phyloP scores from a whole-genome alignment of 345 rosid species.

The Aethionema arabicum region DNA sequence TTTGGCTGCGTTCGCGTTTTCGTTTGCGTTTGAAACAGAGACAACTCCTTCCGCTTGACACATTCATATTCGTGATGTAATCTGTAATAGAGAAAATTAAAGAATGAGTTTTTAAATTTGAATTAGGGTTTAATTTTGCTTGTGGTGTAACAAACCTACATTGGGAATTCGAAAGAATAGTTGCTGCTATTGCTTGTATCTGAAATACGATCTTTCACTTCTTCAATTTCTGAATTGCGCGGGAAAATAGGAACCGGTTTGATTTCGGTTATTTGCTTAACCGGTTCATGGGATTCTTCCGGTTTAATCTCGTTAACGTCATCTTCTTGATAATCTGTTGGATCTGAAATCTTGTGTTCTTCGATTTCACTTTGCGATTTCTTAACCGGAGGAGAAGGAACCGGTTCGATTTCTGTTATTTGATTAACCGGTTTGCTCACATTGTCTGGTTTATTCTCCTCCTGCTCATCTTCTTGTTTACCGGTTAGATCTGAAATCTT shows the following conservation, averaged over 20 bases:
- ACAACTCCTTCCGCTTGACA: background rate
- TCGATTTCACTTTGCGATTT: background rate
- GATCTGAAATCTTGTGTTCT: background rate
- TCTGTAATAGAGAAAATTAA: background rate
- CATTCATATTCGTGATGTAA: constrained; percentile 2
- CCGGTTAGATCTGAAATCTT: too few relatives aligned
- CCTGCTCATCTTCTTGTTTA: background rate
- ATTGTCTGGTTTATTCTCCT: too few relatives aligned
- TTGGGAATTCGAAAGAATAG: constrained; percentile 23
- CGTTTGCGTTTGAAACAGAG: background rate
- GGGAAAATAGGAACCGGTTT: too few relatives aligned
- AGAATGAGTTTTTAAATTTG: background rate
- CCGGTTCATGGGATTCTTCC: background rate
- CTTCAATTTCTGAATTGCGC: background rate
- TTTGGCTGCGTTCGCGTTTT: background rate
- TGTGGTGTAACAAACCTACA: constrained; percentile 6
- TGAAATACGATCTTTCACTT: background rate
- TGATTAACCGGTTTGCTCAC: too few relatives aligned
- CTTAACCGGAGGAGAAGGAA: too few relatives aligned
- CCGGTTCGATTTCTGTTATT: too few relatives aligned
- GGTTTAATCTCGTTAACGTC: constrained; percentile 8
- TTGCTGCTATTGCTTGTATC: constrained; percentile 13
- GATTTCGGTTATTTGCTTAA: too few relatives aligned
- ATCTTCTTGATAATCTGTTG: background rate
- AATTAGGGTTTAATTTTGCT: background rate